Base-by-base conservation (phyloP, 495 filamentous ascomycete genomes). In the Podospora sp. region DNA sequence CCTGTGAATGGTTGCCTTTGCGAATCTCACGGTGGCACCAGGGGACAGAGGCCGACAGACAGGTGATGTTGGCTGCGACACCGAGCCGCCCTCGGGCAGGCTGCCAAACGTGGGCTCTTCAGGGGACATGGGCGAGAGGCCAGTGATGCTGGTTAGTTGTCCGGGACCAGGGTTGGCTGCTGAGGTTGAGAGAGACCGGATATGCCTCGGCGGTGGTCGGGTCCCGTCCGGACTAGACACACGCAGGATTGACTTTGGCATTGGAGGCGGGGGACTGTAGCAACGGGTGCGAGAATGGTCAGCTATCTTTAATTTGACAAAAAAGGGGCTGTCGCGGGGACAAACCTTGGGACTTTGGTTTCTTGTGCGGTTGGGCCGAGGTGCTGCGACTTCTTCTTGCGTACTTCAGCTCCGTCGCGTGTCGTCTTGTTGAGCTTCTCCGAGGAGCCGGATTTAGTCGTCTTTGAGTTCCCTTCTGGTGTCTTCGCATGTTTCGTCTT, bases 401-500 rank as follows among this genome's bases (percentile, higher is more conserved):
- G 52, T 33, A 49, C 40, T 24, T 63, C 67, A 18, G 59, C 21
- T 21, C 36, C 40, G 33, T 68, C 60, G 1, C 62, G 58, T 6
- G 61, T 58, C 9, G 60, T 40, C 55, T 75, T 75, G 71, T 68
- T 72, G 69, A 67, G 36, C 49, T 73, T 72, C 49, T 77, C 75
- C 26, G 66, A 65, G 16, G 72, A 73, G 20, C 63, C 52, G 35
- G 67, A 61, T 60, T 71, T 75, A 64, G 52, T 57, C 9, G 65
- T 60, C 68, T 71, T 77, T 49, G 69, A 33, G 26, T 67, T 60
- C 26, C 62, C 65, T 20, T 68, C 65, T 16, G 67, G 36, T 66
- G 75, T 67, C 75, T 76, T 76, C 63, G 65, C 25, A 60, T 66
- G 68, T 65, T 68, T 77, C 35, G 75, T 71, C 68, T 77, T 75